phyloP scores from a whole-genome alignment of 75 land plant genomes.

The Cupressus sempervirens region DNA sequence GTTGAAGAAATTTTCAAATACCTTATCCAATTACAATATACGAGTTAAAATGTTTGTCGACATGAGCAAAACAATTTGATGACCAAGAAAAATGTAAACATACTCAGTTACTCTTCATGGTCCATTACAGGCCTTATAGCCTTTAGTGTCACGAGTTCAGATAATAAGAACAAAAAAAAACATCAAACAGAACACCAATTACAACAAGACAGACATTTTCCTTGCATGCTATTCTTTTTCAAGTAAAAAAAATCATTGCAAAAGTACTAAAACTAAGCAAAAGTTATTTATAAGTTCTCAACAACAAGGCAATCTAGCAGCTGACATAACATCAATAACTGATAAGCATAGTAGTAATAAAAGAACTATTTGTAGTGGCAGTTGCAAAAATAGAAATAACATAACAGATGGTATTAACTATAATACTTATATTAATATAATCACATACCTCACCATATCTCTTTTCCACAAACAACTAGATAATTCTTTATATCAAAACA shows the following conservation, averaged over 20 bases:
- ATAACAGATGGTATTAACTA: neutral
- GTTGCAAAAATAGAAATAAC: neutral
- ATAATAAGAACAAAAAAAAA: neutral
- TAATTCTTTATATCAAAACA: neutral
- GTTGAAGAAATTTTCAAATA: neutral
- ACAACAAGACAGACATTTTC: neutral
- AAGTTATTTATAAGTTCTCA: neutral
- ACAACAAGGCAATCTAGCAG: neutral
- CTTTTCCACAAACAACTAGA: neutral
- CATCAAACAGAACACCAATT: neutral
- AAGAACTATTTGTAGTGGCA: neutral
- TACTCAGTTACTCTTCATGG: neutral
- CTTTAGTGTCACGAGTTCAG: neutral
- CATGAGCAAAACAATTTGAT: neutral
- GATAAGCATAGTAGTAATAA: neutral
- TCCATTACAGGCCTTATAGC: neutral
- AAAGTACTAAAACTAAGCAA: neutral
- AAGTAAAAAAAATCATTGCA: neutral
- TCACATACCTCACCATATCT: neutral
- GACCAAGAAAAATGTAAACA: neutral
- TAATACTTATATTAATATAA: neutral
- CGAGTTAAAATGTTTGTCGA: neutral
- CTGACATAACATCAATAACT: neutral
- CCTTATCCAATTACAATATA: neutral
- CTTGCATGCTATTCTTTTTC: neutral